phyloP scores from a whole-genome alignment of 1,284 basidiomycete species.

The Wallemia ichthyophaga region DNA sequence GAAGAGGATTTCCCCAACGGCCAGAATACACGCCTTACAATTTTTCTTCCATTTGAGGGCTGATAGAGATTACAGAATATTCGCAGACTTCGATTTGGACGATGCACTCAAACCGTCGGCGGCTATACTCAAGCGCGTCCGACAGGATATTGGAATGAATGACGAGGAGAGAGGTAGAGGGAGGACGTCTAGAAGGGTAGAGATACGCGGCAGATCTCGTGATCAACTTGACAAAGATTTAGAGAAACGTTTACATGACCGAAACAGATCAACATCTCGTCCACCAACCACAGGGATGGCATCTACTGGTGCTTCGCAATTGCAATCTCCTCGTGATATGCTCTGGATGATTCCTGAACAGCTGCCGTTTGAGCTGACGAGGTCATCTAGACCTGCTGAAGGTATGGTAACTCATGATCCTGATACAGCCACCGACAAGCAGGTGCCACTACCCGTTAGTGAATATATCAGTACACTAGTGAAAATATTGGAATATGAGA shows the following conservation, averaged over 20 bases:
- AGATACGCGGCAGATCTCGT: background rate
- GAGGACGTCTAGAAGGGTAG: background rate
- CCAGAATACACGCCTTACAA: constrained; percentile 45
- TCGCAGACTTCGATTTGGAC: constrained; percentile 21
- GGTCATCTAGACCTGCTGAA: constrained; percentile 37
- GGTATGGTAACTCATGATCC: constrained; percentile 41
- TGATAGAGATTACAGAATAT: constrained; percentile 67
- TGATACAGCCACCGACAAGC: constrained; percentile 16
- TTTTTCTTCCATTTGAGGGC: constrained; percentile 70
- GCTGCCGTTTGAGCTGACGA: constrained; percentile 32
- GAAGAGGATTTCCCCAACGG: constrained; percentile 15
- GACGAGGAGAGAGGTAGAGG: constrained; percentile 3
- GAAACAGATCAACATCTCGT: constrained; percentile 42
- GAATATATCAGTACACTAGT: constrained; percentile 38
- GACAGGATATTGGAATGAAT: constrained; percentile 11
- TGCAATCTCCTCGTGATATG: constrained; percentile 17
- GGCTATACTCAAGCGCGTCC: constrained; percentile 13
- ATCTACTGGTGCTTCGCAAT: constrained; percentile 9
- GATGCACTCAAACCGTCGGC: constrained; percentile 15
- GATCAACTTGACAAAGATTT: constrained; percentile 20
- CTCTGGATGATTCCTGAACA: constrained; percentile 57
- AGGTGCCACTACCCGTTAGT: constrained; percentile 47
- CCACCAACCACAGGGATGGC: constrained; percentile 13
- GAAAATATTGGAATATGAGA: constrained; percentile 39
- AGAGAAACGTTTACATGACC: constrained; percentile 26